A percentile compares a stretch with the other conserved stretches of the same genome.
These are phyloP conservation scores for Serendipita sp. DNA, from an alignment of 768 basidiomycete species.

Conservation along the genomic window DNA sequence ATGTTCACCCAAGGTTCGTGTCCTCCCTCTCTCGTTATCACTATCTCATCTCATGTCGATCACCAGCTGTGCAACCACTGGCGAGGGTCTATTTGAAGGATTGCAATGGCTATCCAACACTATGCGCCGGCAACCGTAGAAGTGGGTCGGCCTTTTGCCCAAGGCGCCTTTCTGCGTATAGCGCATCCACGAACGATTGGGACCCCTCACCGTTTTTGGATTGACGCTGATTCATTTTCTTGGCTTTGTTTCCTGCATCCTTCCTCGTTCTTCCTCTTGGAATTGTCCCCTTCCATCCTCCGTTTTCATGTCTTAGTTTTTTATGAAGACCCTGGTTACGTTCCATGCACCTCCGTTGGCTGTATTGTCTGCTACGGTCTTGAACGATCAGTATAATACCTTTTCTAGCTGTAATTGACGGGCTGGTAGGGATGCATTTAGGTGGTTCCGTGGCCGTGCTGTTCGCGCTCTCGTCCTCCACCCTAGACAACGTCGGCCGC, in stretches of 20 bases:
- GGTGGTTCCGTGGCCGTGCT: no score
- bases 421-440: no score
- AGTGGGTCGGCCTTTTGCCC: neutral
- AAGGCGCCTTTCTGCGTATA: neutral
- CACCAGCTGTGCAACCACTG: constrained; percentile 80
- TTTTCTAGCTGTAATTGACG: no score
- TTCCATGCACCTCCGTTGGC: no score
- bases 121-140: constrained; percentile 62
- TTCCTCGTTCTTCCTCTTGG: neutral
- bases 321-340: neutral
- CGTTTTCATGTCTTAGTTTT: neutral
- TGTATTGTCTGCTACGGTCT: no score
- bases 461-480: no score
- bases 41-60: no score
- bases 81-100: constrained; percentile 93
- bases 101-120: constrained; percentile 96
- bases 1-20: constrained; percentile 90
- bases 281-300: neutral
- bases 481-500: no score
- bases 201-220: neutral
- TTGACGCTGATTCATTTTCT: neutral
- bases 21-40: neutral
- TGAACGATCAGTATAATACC: no score
- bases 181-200: neutral
- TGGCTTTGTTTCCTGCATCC: neutral